phyloP scores from a whole-genome alignment of 169 alveolate species.

The Perkinsus chesapeaki region DNA sequence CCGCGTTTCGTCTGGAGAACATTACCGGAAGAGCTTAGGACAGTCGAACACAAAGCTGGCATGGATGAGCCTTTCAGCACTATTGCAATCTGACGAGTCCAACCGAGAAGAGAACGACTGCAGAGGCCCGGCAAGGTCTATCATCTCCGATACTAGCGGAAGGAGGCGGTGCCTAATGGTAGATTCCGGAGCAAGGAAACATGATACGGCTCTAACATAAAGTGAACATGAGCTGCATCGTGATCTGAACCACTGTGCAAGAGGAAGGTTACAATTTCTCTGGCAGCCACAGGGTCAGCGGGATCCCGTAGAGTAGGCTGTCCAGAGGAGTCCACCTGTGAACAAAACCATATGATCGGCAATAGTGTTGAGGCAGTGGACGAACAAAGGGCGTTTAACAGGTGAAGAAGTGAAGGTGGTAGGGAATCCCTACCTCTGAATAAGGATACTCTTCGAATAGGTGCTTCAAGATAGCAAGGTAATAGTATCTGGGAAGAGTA shows the following conservation, averaged over 20 bases:
- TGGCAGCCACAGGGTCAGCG: neutral
- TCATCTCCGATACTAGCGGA: neutral
- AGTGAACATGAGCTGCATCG: neutral
- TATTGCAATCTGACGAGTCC: neutral
- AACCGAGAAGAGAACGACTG: neutral
- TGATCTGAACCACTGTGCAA: neutral
- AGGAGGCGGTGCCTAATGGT: neutral
- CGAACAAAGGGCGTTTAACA: neutral
- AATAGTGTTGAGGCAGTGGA: neutral
- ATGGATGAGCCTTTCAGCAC: neutral
- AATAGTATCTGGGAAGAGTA: neutral
- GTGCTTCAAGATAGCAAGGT: neutral
- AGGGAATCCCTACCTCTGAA: neutral
- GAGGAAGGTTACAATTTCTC: neutral
- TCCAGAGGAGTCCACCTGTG: neutral
- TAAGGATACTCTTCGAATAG: neutral
- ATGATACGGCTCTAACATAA: neutral
- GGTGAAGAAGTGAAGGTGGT: neutral
- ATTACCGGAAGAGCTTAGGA: neutral
- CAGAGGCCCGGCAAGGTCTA: neutral
- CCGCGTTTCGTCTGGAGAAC: neutral
- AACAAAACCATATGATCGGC: neutral
- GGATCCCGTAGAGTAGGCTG: neutral
- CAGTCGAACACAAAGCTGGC: neutral
- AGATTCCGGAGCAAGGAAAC: neutral